phyloP scores from a whole-genome alignment of 2,329 filamentous ascomycete species.

The Stylonectria norvegica region DNA sequence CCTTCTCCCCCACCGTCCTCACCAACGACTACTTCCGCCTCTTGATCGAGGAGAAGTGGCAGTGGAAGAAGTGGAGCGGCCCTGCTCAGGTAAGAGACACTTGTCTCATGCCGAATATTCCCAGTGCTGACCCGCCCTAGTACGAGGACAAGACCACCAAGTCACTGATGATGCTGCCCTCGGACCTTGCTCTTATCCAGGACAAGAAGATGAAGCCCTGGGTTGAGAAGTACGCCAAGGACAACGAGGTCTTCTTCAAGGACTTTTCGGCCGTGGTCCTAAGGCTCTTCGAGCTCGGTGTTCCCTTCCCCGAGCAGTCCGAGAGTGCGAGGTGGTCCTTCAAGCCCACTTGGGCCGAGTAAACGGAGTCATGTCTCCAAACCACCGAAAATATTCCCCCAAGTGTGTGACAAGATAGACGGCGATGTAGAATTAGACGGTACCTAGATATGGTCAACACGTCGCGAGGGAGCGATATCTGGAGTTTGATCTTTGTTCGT shows the following conservation, averaged over 20 bases:
- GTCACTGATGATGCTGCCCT: conserved; percentile 94
- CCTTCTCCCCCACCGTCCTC: conserved; percentile 83
- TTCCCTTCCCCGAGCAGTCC: conserved; percentile 71
- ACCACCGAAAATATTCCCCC: too few relatives aligned
- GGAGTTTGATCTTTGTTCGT: conserved; percentile 28
- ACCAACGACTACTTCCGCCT: conserved; percentile 95
- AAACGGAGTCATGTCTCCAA: conserved; percentile 8
- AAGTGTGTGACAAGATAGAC: not conserved
- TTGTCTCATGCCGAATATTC: not conserved
- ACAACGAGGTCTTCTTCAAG: conserved; percentile 88
- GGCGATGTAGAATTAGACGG: conserved; percentile 14
- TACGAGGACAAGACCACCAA: conserved; percentile 86
- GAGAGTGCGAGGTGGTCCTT: conserved; percentile 58
- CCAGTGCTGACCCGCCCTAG: conserved; percentile 37
- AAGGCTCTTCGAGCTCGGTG: conserved; percentile 90
- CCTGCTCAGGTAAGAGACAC: conserved; percentile 59
- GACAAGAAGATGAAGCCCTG: conserved; percentile 81
- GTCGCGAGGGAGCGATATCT: conserved; percentile 23
- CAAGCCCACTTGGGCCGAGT: conserved; percentile 51
- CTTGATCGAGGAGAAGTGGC: conserved; percentile 88
- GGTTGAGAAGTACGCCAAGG: conserved; percentile 86
- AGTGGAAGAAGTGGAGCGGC: conserved; percentile 86
- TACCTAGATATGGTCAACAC: conserved; percentile 18
- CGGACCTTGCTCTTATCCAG: conserved; percentile 81
- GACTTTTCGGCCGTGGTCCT: conserved; percentile 78